Percentiles rank a stretch among this genome's conserved stretches.
phyloP scores from a whole-genome alignment of 768 basidiomycete species.

The Cyathus striatus region DNA sequence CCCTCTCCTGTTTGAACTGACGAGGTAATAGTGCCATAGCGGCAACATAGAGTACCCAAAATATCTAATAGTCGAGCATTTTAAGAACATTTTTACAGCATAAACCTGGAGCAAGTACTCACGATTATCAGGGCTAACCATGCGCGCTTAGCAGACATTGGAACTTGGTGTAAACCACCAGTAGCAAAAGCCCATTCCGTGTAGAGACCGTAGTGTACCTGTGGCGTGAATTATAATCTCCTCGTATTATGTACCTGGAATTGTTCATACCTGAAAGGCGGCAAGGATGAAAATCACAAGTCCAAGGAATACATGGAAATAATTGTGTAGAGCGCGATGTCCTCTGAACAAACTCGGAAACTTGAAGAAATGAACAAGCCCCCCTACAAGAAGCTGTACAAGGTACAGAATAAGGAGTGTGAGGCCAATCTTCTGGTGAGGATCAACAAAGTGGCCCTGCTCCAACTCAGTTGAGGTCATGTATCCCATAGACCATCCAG shows the following conservation, averaged over 20 bases:
- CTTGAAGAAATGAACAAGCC: constrained; percentile 51
- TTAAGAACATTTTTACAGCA: no score
- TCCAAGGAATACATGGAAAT: constrained; percentile 50
- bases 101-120: no score
- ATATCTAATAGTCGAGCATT: constrained; percentile 24
- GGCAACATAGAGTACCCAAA: constrained; percentile 39
- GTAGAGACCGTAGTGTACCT: constrained; percentile 48
- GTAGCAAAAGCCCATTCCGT: constrained; percentile 34
- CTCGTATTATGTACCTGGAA: not conserved
- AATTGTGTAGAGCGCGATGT: constrained; percentile 46
- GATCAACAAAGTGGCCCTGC: constrained; percentile 30
- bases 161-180: constrained; percentile 29
- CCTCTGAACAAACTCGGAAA: constrained; percentile 27
- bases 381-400: constrained; percentile 42
- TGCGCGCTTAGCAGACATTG: constrained; percentile 33
- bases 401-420: constrained; percentile 51
- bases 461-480: constrained; percentile 23
- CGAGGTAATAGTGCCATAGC: constrained; percentile 40
- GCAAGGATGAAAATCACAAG: constrained; percentile 49
- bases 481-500: constrained; percentile 42
- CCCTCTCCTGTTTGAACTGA: constrained; percentile 36
- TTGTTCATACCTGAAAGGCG: constrained; percentile 37
- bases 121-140: constrained; percentile 43
- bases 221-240: not conserved
- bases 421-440: constrained; percentile 48